Evolutionary conservation across 306 rosid species (phyloP), one percentile per base, ranked within the genome.

Genomic region (Cicer yamashitae): DNA sequence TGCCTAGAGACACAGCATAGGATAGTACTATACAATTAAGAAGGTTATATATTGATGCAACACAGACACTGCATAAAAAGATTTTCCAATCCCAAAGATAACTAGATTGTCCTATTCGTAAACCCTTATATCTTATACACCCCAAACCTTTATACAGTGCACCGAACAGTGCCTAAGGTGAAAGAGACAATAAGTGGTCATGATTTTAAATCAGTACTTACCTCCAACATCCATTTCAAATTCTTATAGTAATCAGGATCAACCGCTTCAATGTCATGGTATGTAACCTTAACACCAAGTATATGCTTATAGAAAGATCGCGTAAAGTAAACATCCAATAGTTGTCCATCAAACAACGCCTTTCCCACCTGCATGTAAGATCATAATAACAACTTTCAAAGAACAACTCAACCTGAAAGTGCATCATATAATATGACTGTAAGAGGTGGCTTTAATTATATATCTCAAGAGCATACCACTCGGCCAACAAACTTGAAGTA

Each of bases 221-320:
- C 99, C 98, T 96, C 99, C 62, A 96, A 77, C 98, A 96, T 85
- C 99, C 99, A 96, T 82, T 96, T 96, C 89, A 96, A 92, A 87
- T 92, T 96, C 83, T 85, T 96, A 84, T 96, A 96, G 87, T 92
- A 96, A 80, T 92, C 99, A 77, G 97, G 99, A 82, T 96, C 99
- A 81, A 96, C 92, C 7, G 99, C 99, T 81, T 96, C 99, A 71
- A 96, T 92, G 82, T 96, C 99, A 92, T 96, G 98, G 90, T 96
- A 96, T 59, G 99, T 96, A 84, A 96, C 99, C 87, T 96, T 96
- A 46, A 91, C 99, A 74, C 84, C 92, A 75, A 96, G 99, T 71
- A 96, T 92, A 82, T 96, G 99, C 86, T 89, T 96, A 85, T 96
- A 96, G 96, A 96, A 96, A 25, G 99, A 96, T 76, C 99, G 87